Evolutionary conservation across 495 filamentous ascomycete species (phyloP).

Genomic region (Copromyces sp.): DNA sequence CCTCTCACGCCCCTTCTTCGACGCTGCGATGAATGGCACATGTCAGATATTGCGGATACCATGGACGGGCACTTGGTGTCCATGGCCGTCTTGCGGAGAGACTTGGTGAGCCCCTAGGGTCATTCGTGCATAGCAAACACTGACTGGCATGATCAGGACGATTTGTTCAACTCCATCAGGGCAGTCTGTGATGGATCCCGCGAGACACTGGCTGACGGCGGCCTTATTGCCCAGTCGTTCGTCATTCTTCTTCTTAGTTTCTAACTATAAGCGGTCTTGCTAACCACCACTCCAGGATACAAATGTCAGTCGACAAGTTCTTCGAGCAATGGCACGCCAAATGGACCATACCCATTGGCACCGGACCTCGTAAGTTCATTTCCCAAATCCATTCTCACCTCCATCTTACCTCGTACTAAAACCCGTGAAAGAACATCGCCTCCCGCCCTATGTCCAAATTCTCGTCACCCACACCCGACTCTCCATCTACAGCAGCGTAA

Average conservation of each 20-base stretch:
- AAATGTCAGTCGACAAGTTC: constrained; percentile 50
- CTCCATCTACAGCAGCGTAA: constrained; percentile 63
- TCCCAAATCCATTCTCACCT: neutral
- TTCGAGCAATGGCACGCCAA: constrained; percentile 52
- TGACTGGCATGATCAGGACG: constrained; percentile 37
- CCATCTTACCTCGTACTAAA: neutral
- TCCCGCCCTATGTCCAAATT: constrained; percentile 67
- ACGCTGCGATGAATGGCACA: constrained; percentile 58
- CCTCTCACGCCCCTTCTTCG: constrained; percentile 53
- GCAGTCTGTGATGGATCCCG: constrained; percentile 50
- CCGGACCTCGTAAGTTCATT: constrained; percentile 36
- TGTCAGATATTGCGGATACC: constrained; percentile 49
- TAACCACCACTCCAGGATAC: constrained; percentile 32
- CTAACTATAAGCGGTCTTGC: neutral
- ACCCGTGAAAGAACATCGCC: constrained; percentile 36
- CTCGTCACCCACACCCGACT: constrained; percentile 61
- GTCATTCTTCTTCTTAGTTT: constrained; percentile 6
- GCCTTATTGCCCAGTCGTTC: constrained; percentile 47
- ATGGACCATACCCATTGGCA: constrained; percentile 51
- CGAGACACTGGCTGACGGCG: constrained; percentile 35
- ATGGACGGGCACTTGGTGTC: constrained; percentile 61
- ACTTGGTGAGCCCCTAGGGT: constrained; percentile 42
- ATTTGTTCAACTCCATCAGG: constrained; percentile 48
- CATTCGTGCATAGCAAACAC: neutral
- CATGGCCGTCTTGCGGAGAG: constrained; percentile 55